Base-by-base conservation (phyloP, 495 filamentous ascomycete genomes). In the Annulohypoxylon stygium region DNA sequence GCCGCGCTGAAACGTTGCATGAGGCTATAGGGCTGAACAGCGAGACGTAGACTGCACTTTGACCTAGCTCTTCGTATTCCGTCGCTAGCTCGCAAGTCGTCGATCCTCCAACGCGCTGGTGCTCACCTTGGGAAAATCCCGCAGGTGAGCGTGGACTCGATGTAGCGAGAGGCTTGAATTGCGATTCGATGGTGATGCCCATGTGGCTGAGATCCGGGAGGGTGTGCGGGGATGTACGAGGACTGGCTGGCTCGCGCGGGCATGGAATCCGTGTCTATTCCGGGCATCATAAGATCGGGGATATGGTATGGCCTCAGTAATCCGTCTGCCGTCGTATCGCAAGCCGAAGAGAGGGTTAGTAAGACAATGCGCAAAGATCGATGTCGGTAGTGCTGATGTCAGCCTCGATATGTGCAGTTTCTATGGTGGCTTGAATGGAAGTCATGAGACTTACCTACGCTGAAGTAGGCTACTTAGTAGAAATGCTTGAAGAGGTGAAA, bases 11-110 rank as follows among this genome's bases (percentile, higher is more conserved):
- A 65, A 73, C 70, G 53, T 69, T 73, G 54, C 65, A 73, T 73
- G 70, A 73, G 70, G 70, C 70, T 69, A 20, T 73, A 69, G 45
- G 60, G 70, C 70, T 73, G 70, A 73, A 51, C 16, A 8, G 36
- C 6, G 34, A 33, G 25, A 20, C n/a, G 25, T 37, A 45, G 33
- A 54, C 45, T 34, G 43, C 18, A 16, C 16, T 18, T 18, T 6
- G 43, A 47, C n/a, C 43, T 47, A 47, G 61, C 39, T 33, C n/a
- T 37, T 69, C 54, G 61, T 62, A 65, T 63, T 25, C 9, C 2
- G 55, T 58, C 36, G 45, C 45, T 26, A 54, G 18, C 18, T 47
- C 43, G 43, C 43, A 2, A 18, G 43, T 16, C 43, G 25, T 57
- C 25, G 53, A 65, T 69, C 65, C 34, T 61, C 36, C 30, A 14